Conservation (phyloP, 140 eudicot genomes). For the Stevia rebaudiana region DNA sequence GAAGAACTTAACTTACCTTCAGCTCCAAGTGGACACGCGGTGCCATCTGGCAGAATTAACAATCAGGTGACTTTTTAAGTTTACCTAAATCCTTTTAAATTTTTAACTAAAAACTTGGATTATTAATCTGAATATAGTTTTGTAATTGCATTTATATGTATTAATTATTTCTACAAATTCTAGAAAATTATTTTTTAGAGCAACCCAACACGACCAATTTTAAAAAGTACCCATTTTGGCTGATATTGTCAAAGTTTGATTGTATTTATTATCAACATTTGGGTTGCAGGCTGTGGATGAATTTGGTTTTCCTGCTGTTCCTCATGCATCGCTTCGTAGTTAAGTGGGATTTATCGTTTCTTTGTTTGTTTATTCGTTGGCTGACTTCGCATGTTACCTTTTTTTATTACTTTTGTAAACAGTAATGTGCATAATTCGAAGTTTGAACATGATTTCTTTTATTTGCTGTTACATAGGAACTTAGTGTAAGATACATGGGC, state of each 20-base stretch:
- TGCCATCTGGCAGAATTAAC: constrained; percentile 55
- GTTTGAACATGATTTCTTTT: too few relatives aligned
- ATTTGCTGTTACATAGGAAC: too few relatives aligned
- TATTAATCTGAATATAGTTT: neutral
- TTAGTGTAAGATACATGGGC: too few relatives aligned
- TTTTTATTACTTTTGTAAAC: constrained; percentile 28
- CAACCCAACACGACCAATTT: neutral
- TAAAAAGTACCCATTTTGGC: neutral
- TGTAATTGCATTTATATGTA: neutral
- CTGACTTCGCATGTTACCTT: neutral
- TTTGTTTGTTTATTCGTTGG: constrained; percentile 10
- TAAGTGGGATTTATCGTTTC: constrained; percentile 23
- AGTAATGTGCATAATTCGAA: constrained; percentile 35
- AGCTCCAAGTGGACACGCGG: constrained; percentile 60
- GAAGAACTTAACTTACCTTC: constrained; percentile 71
- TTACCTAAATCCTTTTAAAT: neutral
- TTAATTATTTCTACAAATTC: neutral
- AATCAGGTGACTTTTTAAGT: neutral
- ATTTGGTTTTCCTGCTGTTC: constrained; percentile 80
- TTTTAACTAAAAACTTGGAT: neutral
- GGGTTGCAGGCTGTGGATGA: constrained; percentile 72
- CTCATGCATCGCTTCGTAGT: constrained; percentile 72
- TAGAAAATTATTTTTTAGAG: neutral
- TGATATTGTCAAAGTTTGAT: neutral
- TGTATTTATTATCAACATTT: neutral